Evolutionary conservation across 1,284 basidiomycete species (phyloP), one percentile per base, ranked within the genome.

Genomic region (Cystobasidium pallidum): DNA sequence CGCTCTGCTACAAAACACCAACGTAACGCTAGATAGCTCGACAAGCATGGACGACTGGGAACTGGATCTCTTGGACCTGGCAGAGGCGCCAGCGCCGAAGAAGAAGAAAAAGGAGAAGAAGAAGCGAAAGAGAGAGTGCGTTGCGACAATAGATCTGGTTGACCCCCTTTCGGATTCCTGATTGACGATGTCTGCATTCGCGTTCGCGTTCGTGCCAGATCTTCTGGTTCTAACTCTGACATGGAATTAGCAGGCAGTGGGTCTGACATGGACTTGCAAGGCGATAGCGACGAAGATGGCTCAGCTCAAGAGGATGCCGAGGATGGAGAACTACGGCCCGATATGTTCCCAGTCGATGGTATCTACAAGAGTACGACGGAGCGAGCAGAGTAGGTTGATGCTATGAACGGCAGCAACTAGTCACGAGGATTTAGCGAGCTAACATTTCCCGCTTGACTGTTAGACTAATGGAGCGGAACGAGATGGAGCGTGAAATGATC

Each of bases 31-130:
- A 39, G 13, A 13, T 39, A 24, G 19, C 52, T 47, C 26, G 32
- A n/a, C n/a, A 47, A 32, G 19, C 17, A 74, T 74, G 73, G 70
- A 45, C n/a, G 43, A 74, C 62, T 74, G 57, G 59, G 67, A 70
- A 17, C 67, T 66, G 58, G 73, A 74, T 51, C 47, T 74, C 41
- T 47, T 74, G 17, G 67, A 59, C 2, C 67, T 74, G 43, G 62
- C 67, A 19, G 73, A 74, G 36, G 73, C 59, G 43, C 73, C 66
- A 32, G 66, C 41, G 39, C 17, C 26, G n/a, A 51, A 51, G 54
- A 62, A 68, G 52, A 63, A 64, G 58, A 70, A 64, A 39, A 61
- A 59, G 57, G 26, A 47, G 32, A 63, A 62, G 58, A 63, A 64
- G 59, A 64, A 66, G 61, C 52, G 45, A 26, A 58, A 59, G 66